These are phyloP conservation scores for Barnettozyma wickerhamii DNA, from an alignment of 805 yeast species.

Conservation along the genomic window DNA sequence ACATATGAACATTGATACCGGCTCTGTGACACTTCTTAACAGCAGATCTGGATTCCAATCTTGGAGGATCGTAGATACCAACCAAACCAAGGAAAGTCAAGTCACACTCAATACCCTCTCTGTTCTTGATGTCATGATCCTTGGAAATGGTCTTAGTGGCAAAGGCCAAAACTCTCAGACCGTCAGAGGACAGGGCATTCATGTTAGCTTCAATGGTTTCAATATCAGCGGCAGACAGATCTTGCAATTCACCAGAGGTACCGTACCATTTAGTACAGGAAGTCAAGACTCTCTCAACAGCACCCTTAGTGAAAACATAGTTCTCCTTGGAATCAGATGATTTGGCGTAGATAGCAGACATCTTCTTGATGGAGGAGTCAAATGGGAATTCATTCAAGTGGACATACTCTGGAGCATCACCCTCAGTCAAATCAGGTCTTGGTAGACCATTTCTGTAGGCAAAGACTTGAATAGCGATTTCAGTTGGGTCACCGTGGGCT, in stretches of 20 bases:
- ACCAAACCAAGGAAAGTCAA: constrained; percentile 62
- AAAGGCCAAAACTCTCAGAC: constrained; percentile 71
- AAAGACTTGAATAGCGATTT: constrained; percentile 81
- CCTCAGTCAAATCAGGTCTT: constrained; percentile 41
- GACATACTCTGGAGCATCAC: constrained; percentile 20
- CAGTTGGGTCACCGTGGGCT: constrained; percentile 88
- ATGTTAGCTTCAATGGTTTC: constrained; percentile 47
- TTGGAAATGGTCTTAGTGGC: constrained; percentile 41
- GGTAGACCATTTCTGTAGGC: constrained; percentile 52
- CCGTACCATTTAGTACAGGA: constrained; percentile 51
- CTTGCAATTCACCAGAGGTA: constrained; percentile 26
- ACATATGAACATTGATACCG: constrained; percentile 76
- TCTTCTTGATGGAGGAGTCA: constrained; percentile 68
- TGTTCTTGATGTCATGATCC: constrained; percentile 29
- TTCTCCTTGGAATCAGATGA: constrained; percentile 26
- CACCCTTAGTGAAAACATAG: constrained; percentile 61
- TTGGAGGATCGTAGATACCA: constrained; percentile 80
- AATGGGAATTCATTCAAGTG: constrained; percentile 67
- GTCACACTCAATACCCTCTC: constrained; percentile 46
- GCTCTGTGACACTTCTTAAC: constrained; percentile 67
- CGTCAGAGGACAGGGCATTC: constrained; percentile 56
- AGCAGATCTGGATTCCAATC: constrained; percentile 61
- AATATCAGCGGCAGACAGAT: constrained; percentile 39
- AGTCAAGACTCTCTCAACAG: constrained; percentile 63
- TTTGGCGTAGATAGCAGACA: constrained; percentile 55